A percentile compares a stretch with the other conserved stretches of the same genome.
These are phyloP conservation scores for Hanseniaspora gamundiae DNA, from an alignment of 1,139 yeast species.

Conservation along the genomic window DNA sequence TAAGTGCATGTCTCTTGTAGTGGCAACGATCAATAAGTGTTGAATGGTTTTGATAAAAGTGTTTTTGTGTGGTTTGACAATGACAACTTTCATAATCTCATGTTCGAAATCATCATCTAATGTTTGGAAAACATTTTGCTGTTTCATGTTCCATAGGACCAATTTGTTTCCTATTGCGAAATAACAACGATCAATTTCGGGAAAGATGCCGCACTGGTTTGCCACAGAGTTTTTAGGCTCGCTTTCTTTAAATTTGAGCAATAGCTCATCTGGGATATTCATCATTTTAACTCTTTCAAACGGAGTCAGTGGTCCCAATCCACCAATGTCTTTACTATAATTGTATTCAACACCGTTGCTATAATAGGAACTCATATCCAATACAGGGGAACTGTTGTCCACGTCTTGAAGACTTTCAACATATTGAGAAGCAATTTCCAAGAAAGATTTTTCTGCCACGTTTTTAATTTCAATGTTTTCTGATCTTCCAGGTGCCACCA, in stretches of 20 bases:
- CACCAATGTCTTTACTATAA: conserved; percentile 27
- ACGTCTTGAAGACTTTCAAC: conserved; percentile 28
- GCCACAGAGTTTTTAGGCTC: conserved; percentile 42
- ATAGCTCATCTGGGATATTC: conserved; percentile 71
- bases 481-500: neutral
- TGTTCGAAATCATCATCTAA: conserved; percentile 67
- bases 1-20: conserved; percentile 68
- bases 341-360: conserved; percentile 32
- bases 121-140: conserved; percentile 55
- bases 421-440: conserved; percentile 30
- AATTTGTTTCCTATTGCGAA: conserved; percentile 72
- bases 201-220: conserved; percentile 74
- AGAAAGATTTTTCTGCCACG: conserved; percentile 14
- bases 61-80: conserved; percentile 69
- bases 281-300: conserved; percentile 61
- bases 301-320: conserved; percentile 47
- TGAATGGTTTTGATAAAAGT: conserved; percentile 72
- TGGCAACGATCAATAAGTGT: conserved; percentile 62
- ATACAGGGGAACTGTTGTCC: conserved; percentile 29
- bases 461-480: conserved; percentile 1
- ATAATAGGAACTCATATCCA: conserved; percentile 30
- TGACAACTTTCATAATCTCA: conserved; percentile 60
- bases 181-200: conserved; percentile 81
- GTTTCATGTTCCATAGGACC: conserved; percentile 66
- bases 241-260: conserved; percentile 42